These are phyloP conservation scores for Ascochyta pisi DNA, from an alignment of 2,329 filamentous ascomycete genomes.

Conservation along the genomic window DNA sequence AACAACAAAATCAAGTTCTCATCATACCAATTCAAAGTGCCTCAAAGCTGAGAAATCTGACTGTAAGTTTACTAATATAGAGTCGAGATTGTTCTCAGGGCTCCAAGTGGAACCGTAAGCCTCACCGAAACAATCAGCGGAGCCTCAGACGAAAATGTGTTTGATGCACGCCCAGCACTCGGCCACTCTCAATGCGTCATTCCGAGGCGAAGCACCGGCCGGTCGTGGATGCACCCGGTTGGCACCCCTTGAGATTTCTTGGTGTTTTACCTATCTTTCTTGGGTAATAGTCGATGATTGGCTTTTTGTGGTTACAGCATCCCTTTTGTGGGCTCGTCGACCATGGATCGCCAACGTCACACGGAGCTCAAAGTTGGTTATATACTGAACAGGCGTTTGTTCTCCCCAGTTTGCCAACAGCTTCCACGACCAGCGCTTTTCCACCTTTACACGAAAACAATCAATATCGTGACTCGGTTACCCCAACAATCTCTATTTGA, in stretches of 20 bases:
- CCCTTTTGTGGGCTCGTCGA: constrained; percentile 1
- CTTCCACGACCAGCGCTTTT: no score
- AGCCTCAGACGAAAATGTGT: constrained; percentile 8
- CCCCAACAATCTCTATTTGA: not conserved
- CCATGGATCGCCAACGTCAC: constrained; percentile 14
- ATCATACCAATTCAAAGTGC: not conserved
- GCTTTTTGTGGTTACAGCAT: not conserved
- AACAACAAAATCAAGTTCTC: not conserved
- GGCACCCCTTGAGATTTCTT: not conserved
- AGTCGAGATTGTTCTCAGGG: not conserved
- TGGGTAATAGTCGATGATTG: not conserved
- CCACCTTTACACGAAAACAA: not conserved
- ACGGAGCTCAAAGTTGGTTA: not conserved
- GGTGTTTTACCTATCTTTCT: not conserved
- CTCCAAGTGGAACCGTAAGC: constrained; percentile 6
- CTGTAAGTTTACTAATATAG: not conserved
- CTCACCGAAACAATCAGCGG: not conserved
- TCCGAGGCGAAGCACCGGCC: constrained; percentile 13
- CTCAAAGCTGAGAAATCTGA: not conserved
- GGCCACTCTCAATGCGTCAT: constrained; percentile 10
- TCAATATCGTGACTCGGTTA: not conserved
- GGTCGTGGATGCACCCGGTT: not conserved
- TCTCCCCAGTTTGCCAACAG: not conserved
- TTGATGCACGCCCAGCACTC: constrained; percentile 17
- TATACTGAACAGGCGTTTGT: not conserved